Base-by-base conservation (phyloP, 305 asterid genomes). In the Salvia sclarea region DNA sequence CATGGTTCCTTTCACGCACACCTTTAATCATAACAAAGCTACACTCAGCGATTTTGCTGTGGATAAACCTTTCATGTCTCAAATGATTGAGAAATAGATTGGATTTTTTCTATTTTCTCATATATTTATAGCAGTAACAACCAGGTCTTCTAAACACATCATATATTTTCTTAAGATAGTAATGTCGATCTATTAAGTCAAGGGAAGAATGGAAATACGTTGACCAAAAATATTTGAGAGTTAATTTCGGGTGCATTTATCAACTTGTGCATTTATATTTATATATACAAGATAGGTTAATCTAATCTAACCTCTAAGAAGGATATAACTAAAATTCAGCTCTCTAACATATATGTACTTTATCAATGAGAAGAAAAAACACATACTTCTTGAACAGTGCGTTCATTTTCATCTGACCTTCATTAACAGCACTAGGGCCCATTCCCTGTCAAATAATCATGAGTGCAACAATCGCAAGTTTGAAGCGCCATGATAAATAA, bases 401-500 rank as follows among this genome's bases (percentile, higher is more conserved):
- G 65, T 80, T 61, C 93, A 91, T 83, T 79, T 69, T 60, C 25
- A 76, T 68, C 83, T 82, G 96, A 69, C 97, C 98, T 64, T 93
- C 97, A 73, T 91, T 77, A 60, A 86, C 95, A 60, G 96, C 96
- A 55, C 33, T 24, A 54, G 96, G 95, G 66, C 74, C 76, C 95
- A 83, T 84, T 72, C 82, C 96, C 98, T 93, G 88, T 63, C 49
- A 75, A 75, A 74, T 61, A 73, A 43, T 53, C 53, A 74, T 59
- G 61, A 66, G 33, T 14, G n/a, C 30, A 30, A 74, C n/a, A 24
- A 69, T 52, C 40, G 28, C 59, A 64, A 53, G 47, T 57, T 16
- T 50, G 31, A 43, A 64, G 76, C 24, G 75, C 28, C 37, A 56
- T 28, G 54, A 54, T 16, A 35, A 74, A 48, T 16, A 47, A 72